These are phyloP conservation scores for Sphagnum tenellum DNA, from an alignment of 225 moss, liverwort and hornwort species.

Conservation along the genomic window DNA sequence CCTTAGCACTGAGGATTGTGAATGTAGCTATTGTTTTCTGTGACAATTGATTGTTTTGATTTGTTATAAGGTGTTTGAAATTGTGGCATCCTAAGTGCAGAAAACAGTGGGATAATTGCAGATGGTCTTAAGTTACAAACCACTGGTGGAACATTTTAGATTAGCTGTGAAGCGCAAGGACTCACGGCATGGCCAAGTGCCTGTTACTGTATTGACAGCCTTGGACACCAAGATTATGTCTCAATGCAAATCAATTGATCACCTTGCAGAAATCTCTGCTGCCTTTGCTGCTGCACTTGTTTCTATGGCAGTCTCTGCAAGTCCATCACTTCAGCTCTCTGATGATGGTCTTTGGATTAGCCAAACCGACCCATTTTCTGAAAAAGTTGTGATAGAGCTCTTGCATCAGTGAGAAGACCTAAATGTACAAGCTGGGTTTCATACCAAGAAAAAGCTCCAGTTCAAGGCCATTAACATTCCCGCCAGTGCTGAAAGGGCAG, in stretches of 20 bases:
- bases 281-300: constrained; percentile 69
- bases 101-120: constrained; percentile 27
- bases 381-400: constrained; percentile 47
- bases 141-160: constrained; percentile 78
- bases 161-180: constrained; percentile 57
- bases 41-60: too few species aligned
- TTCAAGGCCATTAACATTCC: constrained; percentile 56
- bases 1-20: too few species aligned
- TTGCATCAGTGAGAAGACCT: constrained; percentile 9
- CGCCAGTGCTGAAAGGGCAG: constrained; percentile 37
- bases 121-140: constrained; percentile 62
- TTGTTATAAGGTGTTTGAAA: too few species aligned
- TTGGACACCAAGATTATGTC: constrained; percentile 78
- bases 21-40: too few species aligned
- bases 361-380: constrained; percentile 36
- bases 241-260: constrained; percentile 70
- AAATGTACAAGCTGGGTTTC: not conserved
- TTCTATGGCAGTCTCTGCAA: constrained; percentile 58
- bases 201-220: constrained; percentile 57
- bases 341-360: constrained; percentile 63
- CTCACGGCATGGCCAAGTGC: constrained; percentile 54
- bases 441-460: constrained; percentile 7
- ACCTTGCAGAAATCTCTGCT: constrained; percentile 65
- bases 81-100: not conserved
- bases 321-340: constrained; percentile 51